Percentiles rank a stretch among this genome's conserved stretches.
Conservation (phyloP, 352 stramenopile species). For the Phytophthora brassicae region DNA sequence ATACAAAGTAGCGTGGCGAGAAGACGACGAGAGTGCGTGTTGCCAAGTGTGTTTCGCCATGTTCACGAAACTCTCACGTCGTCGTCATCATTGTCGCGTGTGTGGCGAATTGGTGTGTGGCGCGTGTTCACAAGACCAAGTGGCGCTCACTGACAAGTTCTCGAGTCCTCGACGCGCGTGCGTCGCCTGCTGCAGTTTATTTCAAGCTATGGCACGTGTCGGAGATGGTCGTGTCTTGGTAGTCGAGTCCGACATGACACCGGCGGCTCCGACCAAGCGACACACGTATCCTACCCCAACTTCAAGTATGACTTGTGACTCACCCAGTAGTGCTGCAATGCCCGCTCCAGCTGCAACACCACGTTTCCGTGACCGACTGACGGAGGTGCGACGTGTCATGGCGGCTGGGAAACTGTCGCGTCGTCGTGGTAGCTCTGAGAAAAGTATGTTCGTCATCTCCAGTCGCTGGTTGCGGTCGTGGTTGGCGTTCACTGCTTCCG, state of each 20-base stretch:
- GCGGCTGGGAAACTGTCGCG: constrained; percentile 60
- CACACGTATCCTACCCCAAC: constrained; percentile 8
- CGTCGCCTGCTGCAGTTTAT: constrained; percentile 57
- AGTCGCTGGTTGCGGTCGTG: constrained; percentile 59
- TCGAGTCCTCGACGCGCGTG: constrained; percentile 55
- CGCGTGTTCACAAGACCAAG: constrained; percentile 67
- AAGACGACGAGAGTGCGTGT: constrained; percentile 55
- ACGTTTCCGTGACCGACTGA: constrained; percentile 57
- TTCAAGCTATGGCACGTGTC: constrained; percentile 54
- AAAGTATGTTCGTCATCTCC: constrained; percentile 64
- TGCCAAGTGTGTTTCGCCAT: constrained; percentile 72
- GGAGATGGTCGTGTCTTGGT: constrained; percentile 51
- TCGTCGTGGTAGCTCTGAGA: constrained; percentile 45
- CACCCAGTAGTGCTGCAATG: constrained; percentile 12
- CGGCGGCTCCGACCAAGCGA: constrained; percentile 10
- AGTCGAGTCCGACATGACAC: constrained; percentile 28
- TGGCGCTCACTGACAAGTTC: constrained; percentile 56
- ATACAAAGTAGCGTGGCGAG: constrained; percentile 73
- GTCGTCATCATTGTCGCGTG: constrained; percentile 79
- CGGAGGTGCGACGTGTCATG: constrained; percentile 72
- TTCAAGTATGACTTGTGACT: constrained; percentile 21
- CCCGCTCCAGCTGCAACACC: constrained; percentile 31
- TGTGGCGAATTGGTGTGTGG: constrained; percentile 80
- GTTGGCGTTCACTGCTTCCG: constrained; percentile 60
- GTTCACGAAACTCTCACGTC: constrained; percentile 73